phyloP scores from a whole-genome alignment of 2,329 filamentous ascomycete genomes.

The Colletotrichum falcatum region DNA sequence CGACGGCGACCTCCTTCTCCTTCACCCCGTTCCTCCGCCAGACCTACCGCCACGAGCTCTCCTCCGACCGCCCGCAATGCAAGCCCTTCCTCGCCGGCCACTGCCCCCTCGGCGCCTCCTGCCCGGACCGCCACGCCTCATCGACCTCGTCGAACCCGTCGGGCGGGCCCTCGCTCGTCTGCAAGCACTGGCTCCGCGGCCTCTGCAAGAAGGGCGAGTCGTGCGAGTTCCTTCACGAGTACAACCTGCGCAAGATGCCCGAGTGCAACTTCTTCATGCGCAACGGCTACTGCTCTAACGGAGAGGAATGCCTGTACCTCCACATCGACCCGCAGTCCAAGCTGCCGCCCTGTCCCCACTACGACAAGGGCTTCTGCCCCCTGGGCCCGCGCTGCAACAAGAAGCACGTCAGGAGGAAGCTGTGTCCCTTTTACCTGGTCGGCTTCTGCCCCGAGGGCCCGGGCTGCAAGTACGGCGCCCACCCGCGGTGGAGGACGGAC shows the following conservation, averaged over 20 bases:
- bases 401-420: constrained; percentile 83
- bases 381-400: constrained; percentile 89
- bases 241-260: constrained; percentile 97
- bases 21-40: constrained; percentile 88
- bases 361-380: constrained; percentile 94
- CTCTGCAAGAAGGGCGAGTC: constrained; percentile 97
- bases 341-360: constrained; percentile 86
- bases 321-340: constrained; percentile 88
- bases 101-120: constrained; percentile 86
- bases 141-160: constrained; percentile 54
- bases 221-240: constrained; percentile 99
- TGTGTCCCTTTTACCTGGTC: constrained; percentile 89
- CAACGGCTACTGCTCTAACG: constrained; percentile 95
- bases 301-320: constrained; percentile 94
- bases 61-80: constrained; percentile 83
- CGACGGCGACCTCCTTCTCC: constrained; percentile 76
- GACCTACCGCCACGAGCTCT: constrained; percentile 86
- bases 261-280: constrained; percentile 97
- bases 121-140: constrained; percentile 82
- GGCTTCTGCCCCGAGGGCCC: constrained; percentile 92
- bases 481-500: constrained; percentile 84
- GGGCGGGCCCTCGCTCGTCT: constrained; percentile 82
- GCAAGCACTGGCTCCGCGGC: constrained; percentile 98
- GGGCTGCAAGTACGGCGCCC: constrained; percentile 82
- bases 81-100: constrained; percentile 87